These are phyloP conservation scores for Populus hybrid DNA, from an alignment of 441 rosid species.

Conservation along the genomic window DNA sequence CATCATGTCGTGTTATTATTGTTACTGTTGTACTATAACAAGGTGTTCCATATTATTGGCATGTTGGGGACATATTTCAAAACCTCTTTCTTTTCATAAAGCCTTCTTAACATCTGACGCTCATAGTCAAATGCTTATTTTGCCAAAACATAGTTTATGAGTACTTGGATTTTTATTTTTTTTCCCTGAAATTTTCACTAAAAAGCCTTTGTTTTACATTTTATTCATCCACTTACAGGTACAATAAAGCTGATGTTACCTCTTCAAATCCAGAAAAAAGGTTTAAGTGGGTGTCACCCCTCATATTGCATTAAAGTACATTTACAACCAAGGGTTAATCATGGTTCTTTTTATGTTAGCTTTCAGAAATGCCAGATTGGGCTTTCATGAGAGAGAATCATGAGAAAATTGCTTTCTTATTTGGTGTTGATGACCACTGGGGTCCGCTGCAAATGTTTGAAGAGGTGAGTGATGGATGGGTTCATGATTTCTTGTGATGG, in stretches of 20 bases:
- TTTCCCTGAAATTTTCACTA: neutral
- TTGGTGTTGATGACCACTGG: slow-evolving; percentile 86
- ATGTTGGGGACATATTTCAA: neutral
- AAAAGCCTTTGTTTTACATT: neutral
- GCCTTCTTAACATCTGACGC: neutral
- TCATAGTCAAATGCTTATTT: neutral
- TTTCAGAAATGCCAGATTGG: slow-evolving; percentile 71
- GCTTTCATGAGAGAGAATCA: slow-evolving; percentile 55
- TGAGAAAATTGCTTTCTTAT: slow-evolving; percentile 62
- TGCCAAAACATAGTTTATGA: neutral
- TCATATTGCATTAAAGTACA: neutral
- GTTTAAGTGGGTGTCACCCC: slow-evolving; percentile 2
- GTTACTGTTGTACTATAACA: neutral
- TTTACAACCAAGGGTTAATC: slow-evolving; percentile 20
- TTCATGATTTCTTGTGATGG: neutral
- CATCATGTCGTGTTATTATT: neutral
- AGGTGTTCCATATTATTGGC: neutral
- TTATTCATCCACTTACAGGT: slow-evolving; percentile 8
- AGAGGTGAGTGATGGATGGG: slow-evolving; percentile 47
- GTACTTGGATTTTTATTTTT: neutral
- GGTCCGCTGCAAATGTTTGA: slow-evolving; percentile 74
- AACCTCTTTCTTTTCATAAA: neutral
- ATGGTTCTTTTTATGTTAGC: slow-evolving; percentile 41
- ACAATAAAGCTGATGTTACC: slow-evolving; percentile 4
- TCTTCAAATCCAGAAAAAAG: slow-evolving; percentile 10